Conservation (phyloP, 805 yeast genomes). For the Cyberlindnera xishuangbannaensis region DNA sequence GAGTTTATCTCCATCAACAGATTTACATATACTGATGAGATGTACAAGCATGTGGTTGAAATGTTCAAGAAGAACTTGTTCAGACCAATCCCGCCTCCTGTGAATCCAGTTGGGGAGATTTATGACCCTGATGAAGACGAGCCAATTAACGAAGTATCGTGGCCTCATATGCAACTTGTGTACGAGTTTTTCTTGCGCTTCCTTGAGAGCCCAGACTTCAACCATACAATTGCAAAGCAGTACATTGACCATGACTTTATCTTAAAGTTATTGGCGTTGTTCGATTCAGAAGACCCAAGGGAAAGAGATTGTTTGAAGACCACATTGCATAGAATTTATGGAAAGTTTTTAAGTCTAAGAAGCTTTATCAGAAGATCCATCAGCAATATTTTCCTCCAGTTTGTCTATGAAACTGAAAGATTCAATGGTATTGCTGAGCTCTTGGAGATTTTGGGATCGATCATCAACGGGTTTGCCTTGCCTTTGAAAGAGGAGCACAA, state of each 20-base stretch:
- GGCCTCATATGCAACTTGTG: constrained; percentile 98
- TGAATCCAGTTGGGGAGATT: constrained; percentile 92
- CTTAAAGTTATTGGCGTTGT: constrained; percentile 72
- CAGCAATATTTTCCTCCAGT: constrained; percentile 86
- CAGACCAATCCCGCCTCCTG: constrained; percentile 97
- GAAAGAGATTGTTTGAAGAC: constrained; percentile 95
- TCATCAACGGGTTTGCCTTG: constrained; percentile 95
- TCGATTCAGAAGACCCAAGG: constrained; percentile 94
- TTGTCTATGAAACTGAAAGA: constrained; percentile 90
- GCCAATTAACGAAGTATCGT: constrained; percentile 91
- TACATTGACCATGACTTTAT: constrained; percentile 91
- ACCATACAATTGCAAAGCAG: constrained; percentile 88
- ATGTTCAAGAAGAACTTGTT: constrained; percentile 89
- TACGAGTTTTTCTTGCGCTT: constrained; percentile 91
- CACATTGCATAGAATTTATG: constrained; percentile 91
- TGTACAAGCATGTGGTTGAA: constrained; percentile 79
- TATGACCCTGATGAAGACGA: constrained; percentile 99
- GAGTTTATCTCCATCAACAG: constrained; percentile 81
- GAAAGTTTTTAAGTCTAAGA: constrained; percentile 85
- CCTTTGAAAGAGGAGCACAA: constrained; percentile 98
- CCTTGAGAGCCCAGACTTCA: constrained; percentile 91
- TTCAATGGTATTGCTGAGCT: constrained; percentile 95
- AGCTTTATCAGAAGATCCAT: constrained; percentile 89
- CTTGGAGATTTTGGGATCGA: constrained; percentile 90
- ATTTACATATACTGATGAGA: constrained; percentile 81